Evolutionary conservation across 371 early-diverging fungal species (phyloP), one percentile per base, ranked within the genome.

Genomic region (Apophysomyces ossiformis): DNA sequence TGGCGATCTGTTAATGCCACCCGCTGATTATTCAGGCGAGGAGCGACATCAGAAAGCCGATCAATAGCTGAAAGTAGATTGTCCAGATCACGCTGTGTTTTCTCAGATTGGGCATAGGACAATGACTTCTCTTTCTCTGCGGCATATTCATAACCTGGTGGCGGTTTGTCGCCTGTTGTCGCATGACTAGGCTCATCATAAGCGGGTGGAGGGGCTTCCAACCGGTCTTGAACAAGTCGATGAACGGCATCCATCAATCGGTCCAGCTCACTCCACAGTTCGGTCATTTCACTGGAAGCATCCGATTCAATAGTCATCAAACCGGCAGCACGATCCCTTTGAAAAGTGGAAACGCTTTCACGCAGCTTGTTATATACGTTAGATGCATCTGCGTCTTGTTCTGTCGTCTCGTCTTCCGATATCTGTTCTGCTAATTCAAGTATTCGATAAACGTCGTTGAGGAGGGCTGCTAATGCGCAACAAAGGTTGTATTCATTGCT

Each of bases 1-100:
- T 84, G 78, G n/a, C 72, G 68, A 7, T 81, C 74, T 6, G 75
- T 73, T 63, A 85, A 64, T 8, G 72, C 69, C 0, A 77, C 84
- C 3, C 85, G 72, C 58, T 87, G 87, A 60, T 87, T 71, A 32
- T 83, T 81, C 39, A 87, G 38, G 7, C 78, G 73, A 0, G 87
- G 87, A 0, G 82, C 79, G 7, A 81, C 75, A 21, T 66, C 58
- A 4, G 81, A 74, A 1, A 87, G 64, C 26, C 78, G 69, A 41
- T 87, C 83, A 26, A 87, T 78, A 13, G 87, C 83, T n/a, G 75
- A 65, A 58, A 87, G 69, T 35, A 87, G 72, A 44, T 74, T 70
- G 68, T 82, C 76, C 18, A 87, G 61, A 44, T 87, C 87, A 18
- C 66, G 65, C 13, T 75, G 75, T 16, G 73, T 76, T 43, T 65